Evolutionary conservation across 2,329 filamentous ascomycete genomes (phyloP), one percentile per base, ranked within the genome.

Genomic region (Sarocladium brachiariae): DNA sequence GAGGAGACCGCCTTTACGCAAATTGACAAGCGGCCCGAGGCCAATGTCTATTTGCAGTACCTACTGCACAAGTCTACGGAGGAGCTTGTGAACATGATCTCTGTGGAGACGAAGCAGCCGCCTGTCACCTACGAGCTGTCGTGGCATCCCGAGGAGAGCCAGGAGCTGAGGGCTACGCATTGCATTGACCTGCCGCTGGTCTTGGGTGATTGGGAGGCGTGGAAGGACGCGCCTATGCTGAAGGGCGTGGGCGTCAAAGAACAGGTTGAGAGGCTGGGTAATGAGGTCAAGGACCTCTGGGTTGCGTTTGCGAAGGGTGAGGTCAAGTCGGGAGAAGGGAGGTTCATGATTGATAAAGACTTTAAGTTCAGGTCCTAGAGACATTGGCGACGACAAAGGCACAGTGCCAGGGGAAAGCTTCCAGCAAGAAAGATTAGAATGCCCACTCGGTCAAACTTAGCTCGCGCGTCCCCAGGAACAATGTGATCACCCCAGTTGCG

Each of bases 191-290:
- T 58, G 45, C 54, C 56, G 10, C 52, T 56, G 25, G 21, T 56
- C 1, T 50, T 57, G 13, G 55, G 52, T 8, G 30, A 46, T 16
- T 55, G 53, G 54, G 27, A 37, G 4, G 48, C 53, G 3, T 58
- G 56, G 55, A 57, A 57, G 35, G 24, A 52, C 24, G 56, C 56
- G 19, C 56, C 55, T 4, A 57, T 57, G 55, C 11, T 58, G 11
- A 25, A 51, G 21, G 55, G 52, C 8, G 18, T 30, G 1, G 21
- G 48, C 10, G 34, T 47, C 9, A 37, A 38, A 24, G 30, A 51
- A 4, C 19, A 47, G 2, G 50, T 57, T 23, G 47, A 49, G 34
- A 38, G 10, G 16, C 43, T 57, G 2, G 55, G 56, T 1, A 43
- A 48, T 9, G 37, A 46, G 9, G 25, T 55, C 19, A 56, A 51